A percentile compares a stretch with the other conserved stretches of the same genome.
Evolutionary conservation across 2,329 filamentous ascomycete species (phyloP).

Genomic region (Phaeosphaeriaceae sp.): DNA sequence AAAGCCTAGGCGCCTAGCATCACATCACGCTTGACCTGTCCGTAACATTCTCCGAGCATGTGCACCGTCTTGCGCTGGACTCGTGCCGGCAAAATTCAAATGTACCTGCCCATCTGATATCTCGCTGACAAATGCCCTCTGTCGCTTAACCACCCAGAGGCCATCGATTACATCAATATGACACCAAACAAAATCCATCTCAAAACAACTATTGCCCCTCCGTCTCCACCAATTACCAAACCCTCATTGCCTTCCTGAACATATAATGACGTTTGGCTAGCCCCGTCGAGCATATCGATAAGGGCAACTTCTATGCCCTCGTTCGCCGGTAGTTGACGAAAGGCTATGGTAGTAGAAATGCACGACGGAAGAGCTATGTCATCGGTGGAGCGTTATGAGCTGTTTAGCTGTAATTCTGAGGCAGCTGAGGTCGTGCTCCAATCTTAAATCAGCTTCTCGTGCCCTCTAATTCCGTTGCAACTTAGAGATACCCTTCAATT

Average conservation of each 20-base stretch:
- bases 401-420: slow-evolving; percentile 22
- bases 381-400: slow-evolving; percentile 7
- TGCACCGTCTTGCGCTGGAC: neutral
- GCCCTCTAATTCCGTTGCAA: neutral
- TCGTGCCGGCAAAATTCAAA: neutral
- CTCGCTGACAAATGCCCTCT: neutral
- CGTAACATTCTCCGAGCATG: no score
- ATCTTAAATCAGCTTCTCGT: neutral
- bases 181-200: slow-evolving; percentile 26
- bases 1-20: no score
- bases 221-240: slow-evolving; percentile 16
- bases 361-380: neutral
- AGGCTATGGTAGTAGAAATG: slow-evolving; percentile 10
- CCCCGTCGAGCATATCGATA: slow-evolving; percentile 33
- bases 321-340: slow-evolving; percentile 28
- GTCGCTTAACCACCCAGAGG: neutral
- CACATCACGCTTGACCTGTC: no score
- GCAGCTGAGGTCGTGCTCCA: slow-evolving; percentile 1
- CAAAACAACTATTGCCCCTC: slow-evolving; percentile 17
- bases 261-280: slow-evolving; percentile 40
- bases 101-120: neutral
- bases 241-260: slow-evolving; percentile 21
- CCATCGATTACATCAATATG: slow-evolving; percentile 32
- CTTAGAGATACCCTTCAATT: neutral
- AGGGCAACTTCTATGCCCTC: slow-evolving; percentile 23